Evolutionary conservation across 768 basidiomycete genomes (phyloP).

Genomic region (Filobasidium floriforme): DNA sequence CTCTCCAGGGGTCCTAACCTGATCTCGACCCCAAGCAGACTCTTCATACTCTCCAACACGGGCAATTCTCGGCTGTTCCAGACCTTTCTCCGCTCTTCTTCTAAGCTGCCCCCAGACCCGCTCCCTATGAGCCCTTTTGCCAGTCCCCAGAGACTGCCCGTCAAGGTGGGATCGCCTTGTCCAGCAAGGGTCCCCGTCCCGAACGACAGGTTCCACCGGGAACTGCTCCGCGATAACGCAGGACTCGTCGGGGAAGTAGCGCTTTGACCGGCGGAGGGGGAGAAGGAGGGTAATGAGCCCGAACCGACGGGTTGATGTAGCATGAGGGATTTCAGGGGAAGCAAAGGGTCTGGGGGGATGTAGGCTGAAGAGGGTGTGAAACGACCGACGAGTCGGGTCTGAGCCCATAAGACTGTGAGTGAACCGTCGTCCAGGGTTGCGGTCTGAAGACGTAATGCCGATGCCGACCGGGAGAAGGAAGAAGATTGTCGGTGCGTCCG

Average conservation of each 20-base stretch:
- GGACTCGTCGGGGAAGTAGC: not conserved
- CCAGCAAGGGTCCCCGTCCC: constrained; percentile 41
- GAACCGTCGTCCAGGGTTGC: constrained; percentile 20
- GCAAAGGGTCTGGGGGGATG: constrained; percentile 43
- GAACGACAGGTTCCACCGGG: constrained; percentile 38
- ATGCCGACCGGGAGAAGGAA: constrained; percentile 7
- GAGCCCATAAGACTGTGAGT: constrained; percentile 39
- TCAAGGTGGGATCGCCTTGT: constrained; percentile 37
- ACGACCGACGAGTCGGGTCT: constrained; percentile 34
- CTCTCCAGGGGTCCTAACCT: constrained; percentile 73
- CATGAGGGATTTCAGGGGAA: constrained; percentile 39
- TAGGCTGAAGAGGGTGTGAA: constrained; percentile 42
- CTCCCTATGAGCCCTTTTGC: constrained; percentile 38
- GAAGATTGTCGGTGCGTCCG: not conserved
- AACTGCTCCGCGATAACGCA: constrained; percentile 13
- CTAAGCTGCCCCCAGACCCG: constrained; percentile 42
- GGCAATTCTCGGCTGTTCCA: constrained; percentile 54
- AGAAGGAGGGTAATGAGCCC: constrained; percentile 27
- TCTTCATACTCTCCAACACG: constrained; percentile 73
- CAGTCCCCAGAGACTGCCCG: constrained; percentile 41
- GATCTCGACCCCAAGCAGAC: constrained; percentile 84
- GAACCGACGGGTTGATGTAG: constrained; percentile 44
- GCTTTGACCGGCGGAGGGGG: constrained; percentile 12
- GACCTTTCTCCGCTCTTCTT: constrained; percentile 45
- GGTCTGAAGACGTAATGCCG: constrained; percentile 19